Evolutionary conservation across 805 yeast genomes (phyloP), one percentile per base, ranked within the genome.

Genomic region (Metschnikowia arizonensis): DNA sequence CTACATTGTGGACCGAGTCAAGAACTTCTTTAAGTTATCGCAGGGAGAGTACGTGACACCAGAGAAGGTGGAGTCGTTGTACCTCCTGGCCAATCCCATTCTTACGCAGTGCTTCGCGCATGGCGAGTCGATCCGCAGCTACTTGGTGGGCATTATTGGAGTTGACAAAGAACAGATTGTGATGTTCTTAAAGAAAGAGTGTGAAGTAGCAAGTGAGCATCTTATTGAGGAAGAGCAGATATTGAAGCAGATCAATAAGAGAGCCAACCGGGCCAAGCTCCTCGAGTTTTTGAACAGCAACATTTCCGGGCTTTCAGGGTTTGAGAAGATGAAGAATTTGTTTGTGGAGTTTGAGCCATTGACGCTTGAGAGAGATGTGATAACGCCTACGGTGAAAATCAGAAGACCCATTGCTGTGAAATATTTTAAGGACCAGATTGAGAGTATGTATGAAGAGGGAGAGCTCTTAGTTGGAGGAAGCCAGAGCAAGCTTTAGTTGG

Each of bases 41-140:
- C 74, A 70, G 52, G 76, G 76, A 46, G 76, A 69, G 63, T 85
- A 84, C 61, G 77, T 85, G 45, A 84, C 88, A 0, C 86, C 88
- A 15, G 93, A 85, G 57, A 82, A 78, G 62, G 78, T 85, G 53
- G 91, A 85, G 58, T 82, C 81, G 56, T 63, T 67, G 12, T 83
- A 84, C 60, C 60, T 80, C 29, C 48, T 52, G 11, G 33, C 49
- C 25, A 47, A 49, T 30, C 42, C 53, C 5, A 38, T 50, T 14
- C 51, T 54, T 29, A 46, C 55, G 15, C 58, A 54, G 41, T 42
- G 47, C 9, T 54, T 45, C 31, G 51, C 49, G 8, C 57, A 54
- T 37, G 58, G 58, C 15, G 54, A 53, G 42, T 51, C 54, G 17
- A 35, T 50, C 31, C 47, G 44, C 23, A 43, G 49, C 37, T 42